phyloP scores from a whole-genome alignment of 2,329 filamentous ascomycete genomes.

The Aureobasidium mangrovei region DNA sequence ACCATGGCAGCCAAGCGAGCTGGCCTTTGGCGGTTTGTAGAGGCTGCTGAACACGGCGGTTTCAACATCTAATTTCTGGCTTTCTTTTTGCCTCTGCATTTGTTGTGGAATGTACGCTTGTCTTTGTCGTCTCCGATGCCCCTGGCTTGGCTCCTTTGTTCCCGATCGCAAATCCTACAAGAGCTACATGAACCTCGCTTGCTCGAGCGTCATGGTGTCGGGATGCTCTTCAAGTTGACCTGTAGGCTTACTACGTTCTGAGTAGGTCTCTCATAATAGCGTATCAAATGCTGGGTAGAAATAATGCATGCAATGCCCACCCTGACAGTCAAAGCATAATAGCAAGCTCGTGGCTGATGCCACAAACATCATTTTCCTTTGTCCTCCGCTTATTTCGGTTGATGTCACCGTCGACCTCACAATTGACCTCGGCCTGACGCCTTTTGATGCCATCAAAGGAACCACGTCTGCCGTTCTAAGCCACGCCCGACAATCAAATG shows the following conservation, averaged over 20 bases:
- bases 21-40: too few relatives aligned
- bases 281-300: too few relatives aligned
- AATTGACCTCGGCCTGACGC: background rate
- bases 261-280: too few relatives aligned
- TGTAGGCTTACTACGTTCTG: too few relatives aligned
- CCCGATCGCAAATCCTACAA: background rate
- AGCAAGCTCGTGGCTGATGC: background rate
- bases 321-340: background rate
- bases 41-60: conserved; percentile 34
- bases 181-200: background rate
- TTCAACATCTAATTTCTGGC: conserved; percentile 29
- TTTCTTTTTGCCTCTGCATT: background rate
- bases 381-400: background rate
- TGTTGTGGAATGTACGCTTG: background rate
- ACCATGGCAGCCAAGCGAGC: conserved; percentile 23
- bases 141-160: background rate
- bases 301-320: too few relatives aligned
- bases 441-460: background rate
- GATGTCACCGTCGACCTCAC: background rate
- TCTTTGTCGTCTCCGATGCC: background rate
- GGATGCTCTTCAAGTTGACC: too few relatives aligned
- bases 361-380: background rate
- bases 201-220: background rate
- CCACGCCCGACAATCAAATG: too few relatives aligned
- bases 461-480: background rate